Conservation (phyloP, 106 monocot genomes). For the Apostasia ramifera region DNA sequence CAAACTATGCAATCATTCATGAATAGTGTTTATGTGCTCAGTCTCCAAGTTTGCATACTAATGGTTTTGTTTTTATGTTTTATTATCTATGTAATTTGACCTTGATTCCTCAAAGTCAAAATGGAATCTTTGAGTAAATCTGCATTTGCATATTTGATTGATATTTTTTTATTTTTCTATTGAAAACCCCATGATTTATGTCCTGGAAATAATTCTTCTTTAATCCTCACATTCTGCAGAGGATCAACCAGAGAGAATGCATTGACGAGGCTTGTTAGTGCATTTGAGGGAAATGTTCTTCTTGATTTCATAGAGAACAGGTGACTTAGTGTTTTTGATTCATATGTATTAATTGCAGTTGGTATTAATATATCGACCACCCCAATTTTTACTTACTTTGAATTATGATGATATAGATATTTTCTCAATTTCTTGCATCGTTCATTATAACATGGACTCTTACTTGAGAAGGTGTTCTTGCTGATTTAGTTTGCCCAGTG, state of each 20-base stretch:
- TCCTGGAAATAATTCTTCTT: no score
- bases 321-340: conserved; percentile 20
- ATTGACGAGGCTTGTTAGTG: conserved; percentile 38
- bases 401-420: not conserved
- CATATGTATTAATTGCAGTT: not conserved
- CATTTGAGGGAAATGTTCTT: conserved; percentile 52
- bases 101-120: no score
- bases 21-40: no score
- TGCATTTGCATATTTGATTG: no score
- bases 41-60: no score
- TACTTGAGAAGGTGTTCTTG: not conserved
- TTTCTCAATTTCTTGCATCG: not conserved
- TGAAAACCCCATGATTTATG: no score
- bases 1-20: no score
- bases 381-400: not conserved
- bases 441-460: not conserved
- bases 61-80: no score
- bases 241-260: conserved; percentile 50
- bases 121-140: no score
- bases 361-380: not conserved
- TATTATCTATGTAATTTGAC: no score
- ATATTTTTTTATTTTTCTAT: no score
- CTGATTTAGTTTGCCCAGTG: no score
- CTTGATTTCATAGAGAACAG: conserved; percentile 39
- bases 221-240: conserved; percentile 2